Base-by-base conservation (phyloP, 2,329 filamentous ascomycete species). In the Penicillium digitatum region DNA sequence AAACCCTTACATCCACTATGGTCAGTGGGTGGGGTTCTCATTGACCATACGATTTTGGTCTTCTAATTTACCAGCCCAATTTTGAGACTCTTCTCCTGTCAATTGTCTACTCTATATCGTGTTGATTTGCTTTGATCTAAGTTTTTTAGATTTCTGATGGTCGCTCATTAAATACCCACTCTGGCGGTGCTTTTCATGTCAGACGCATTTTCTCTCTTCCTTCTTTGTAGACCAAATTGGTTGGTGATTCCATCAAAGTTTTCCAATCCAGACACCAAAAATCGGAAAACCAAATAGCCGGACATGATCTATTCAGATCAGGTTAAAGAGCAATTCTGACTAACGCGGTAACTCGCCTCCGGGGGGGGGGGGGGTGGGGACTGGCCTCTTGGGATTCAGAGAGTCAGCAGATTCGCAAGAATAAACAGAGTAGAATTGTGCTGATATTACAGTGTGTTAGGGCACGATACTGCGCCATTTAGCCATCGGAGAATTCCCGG, bases 111-210 rank as follows among this genome's bases (percentile, higher is more conserved):
- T 55, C 22, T 52, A 38, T 47, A 47, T 27, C 8, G 52, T 42
- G 18, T 47, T 47, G 24, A 14, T 40, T 20, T 42, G n/a, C 10
- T 18, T n/a, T 5, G 18, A 6, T n/a, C 32, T 34, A 8, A n/a
- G n/a, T 9, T n/a, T 39, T 35, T 22, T 38, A 10, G n/a, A 47
- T 24, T 27, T 3, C 46, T 52, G 37, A 47, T 55, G 47, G 39
- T 51, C 22, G 10, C 24, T 44, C 52, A 54, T 54, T 45, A 51
- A 51, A 45, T 54, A 54, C 34, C 39, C 47, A 39, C 34, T 38
- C 14, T 22, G 8, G 20, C 44, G 37, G 18, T 39, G 27, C 42
- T 26, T 47, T 38, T 7, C 6, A 42, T 40, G 8, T 42, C 35
- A 10, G 12, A 29, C 9, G 14, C 43, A 16, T 39, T 31, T 42